Percentiles rank a stretch among this genome's conserved stretches.
These are phyloP conservation scores for Fagus crenata DNA, from an alignment of 306 rosid species.

Conservation along the genomic window DNA sequence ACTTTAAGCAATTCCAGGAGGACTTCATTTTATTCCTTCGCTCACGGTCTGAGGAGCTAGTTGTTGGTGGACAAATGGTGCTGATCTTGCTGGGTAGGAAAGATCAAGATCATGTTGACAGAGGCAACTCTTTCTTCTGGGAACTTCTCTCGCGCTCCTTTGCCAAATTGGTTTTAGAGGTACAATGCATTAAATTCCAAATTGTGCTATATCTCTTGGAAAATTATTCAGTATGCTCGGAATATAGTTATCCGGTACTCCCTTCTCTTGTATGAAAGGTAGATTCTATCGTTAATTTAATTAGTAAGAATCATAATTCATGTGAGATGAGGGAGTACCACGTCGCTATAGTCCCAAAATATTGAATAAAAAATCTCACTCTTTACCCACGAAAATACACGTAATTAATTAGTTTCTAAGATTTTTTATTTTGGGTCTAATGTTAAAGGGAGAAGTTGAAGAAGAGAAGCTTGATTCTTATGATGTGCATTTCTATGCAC, in stretches of 20 bases:
- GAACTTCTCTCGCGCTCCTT: constrained; percentile 66
- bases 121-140: constrained; percentile 89
- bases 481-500: constrained; percentile 90
- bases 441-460: constrained; percentile 61
- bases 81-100: constrained; percentile 71
- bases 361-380: no score
- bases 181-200: constrained; percentile 6
- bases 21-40: constrained; percentile 68
- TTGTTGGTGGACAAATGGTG: constrained; percentile 76
- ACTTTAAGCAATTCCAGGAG: constrained; percentile 61
- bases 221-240: no score
- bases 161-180: constrained; percentile 65
- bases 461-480: constrained; percentile 70
- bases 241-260: no score
- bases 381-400: no score
- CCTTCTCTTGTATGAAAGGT: no score
- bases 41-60: constrained; percentile 68
- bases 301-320: no score
- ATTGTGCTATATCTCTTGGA: no score
- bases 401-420: no score
- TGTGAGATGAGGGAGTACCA: no score
- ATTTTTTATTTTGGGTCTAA: background rate
- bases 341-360: no score
- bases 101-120: constrained; percentile 61
- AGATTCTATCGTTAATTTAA: no score